Percentiles rank a stretch among this genome's conserved stretches.
Evolutionary conservation across 257 asterid genomes (phyloP).

Genomic region (Rubia yunnanensis): DNA sequence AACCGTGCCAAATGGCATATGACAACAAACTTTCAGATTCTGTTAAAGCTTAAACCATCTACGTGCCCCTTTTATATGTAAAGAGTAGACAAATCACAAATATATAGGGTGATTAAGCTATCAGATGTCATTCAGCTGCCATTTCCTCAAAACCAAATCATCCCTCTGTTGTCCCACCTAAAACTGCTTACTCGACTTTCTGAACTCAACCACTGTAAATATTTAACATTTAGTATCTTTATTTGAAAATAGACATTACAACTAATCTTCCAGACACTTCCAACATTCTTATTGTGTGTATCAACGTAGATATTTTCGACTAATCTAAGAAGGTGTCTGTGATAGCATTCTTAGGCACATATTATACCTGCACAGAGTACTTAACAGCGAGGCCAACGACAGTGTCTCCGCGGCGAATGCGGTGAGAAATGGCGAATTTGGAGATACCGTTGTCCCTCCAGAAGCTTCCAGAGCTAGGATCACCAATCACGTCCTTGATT

Average conservation of each 20-base stretch:
- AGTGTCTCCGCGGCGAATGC: constrained; percentile 57
- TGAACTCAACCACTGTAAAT: not conserved
- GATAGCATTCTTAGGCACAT: not conserved
- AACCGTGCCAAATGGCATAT: not conserved
- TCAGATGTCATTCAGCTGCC: not conserved
- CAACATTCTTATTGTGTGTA: not conserved
- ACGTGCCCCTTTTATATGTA: not conserved
- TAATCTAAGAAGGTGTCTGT: too few relatives aligned
- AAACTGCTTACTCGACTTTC: too few relatives aligned
- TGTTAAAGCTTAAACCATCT: not conserved
- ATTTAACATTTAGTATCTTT: too few relatives aligned
- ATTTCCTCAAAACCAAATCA: not conserved
- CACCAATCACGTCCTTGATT: constrained; percentile 60
- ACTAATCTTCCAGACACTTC: not conserved
- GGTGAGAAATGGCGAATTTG: constrained; percentile 85
- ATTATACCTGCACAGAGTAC: constrained; percentile 81
- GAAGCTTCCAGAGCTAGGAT: constrained; percentile 72
- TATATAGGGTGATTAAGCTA: not conserved
- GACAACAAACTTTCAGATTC: not conserved
- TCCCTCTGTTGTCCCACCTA: not conserved
- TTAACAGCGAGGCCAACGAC: constrained; percentile 90
- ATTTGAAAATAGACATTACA: not conserved
- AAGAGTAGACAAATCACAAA: not conserved
- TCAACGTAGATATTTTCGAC: too few relatives aligned
- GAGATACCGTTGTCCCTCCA: constrained; percentile 83